phyloP scores from a whole-genome alignment of 140 eudicot genomes.

The Flaveria floridana region DNA sequence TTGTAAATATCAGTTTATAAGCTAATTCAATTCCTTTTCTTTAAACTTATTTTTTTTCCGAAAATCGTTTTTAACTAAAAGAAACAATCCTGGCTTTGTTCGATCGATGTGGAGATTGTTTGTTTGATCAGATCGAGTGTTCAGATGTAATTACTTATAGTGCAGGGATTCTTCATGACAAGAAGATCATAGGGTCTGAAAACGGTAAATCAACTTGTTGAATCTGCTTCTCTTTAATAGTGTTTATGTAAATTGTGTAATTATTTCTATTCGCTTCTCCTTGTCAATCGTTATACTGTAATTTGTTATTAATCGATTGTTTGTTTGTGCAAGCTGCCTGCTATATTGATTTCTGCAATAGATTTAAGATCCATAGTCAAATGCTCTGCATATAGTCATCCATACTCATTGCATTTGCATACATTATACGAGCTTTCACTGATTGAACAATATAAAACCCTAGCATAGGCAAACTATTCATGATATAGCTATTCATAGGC shows the following conservation, averaged over 20 bases:
- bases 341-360: not conserved
- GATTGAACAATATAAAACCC: too few relatives aligned
- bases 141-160: too few relatives aligned
- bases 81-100: too few relatives aligned
- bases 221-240: not conserved
- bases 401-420: not conserved
- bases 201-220: not conserved
- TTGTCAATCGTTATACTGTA: not conserved
- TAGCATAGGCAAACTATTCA: not conserved
- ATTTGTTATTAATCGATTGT: not conserved
- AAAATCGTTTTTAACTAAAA: too few relatives aligned
- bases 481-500: not conserved
- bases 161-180: too few relatives aligned
- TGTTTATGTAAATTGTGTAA: not conserved
- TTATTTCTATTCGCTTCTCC: not conserved
- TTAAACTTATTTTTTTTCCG: too few relatives aligned
- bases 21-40: too few relatives aligned
- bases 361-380: not conserved
- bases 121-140: too few relatives aligned
- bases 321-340: not conserved
- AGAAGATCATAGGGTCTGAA: too few relatives aligned
- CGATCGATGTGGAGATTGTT: too few relatives aligned
- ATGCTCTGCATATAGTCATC: not conserved
- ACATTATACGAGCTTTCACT: too few relatives aligned
- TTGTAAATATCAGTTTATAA: too few relatives aligned